These are phyloP conservation scores for Meredithiella fracta DNA, from an alignment of 2,329 filamentous ascomycete genomes.

Conservation along the genomic window DNA sequence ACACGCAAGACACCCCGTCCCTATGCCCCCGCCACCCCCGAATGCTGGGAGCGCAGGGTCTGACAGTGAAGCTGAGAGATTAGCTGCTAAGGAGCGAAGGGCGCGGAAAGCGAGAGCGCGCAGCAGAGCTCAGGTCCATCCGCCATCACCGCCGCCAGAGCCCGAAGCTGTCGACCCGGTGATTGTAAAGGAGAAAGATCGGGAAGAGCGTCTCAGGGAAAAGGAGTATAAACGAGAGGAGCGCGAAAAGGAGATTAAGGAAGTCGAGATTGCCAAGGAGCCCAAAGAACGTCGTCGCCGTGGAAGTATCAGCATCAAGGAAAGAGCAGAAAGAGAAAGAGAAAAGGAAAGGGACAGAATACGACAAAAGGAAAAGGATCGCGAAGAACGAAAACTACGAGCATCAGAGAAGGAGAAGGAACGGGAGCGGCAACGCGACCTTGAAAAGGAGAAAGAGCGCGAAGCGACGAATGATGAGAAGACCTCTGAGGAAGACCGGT, in stretches of 20 bases:
- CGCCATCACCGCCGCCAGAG: conserved; percentile 11
- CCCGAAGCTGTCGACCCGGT: conserved; percentile 3
- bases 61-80: conserved; percentile 8
- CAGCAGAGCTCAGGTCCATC: conserved; percentile 8
- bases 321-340: conserved; percentile 12
- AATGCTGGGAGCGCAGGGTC: background rate
- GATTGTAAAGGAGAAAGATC: conserved; percentile 5
- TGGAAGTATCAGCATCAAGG: conserved; percentile 11
- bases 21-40: conserved; percentile 2
- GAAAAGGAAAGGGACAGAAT: conserved; percentile 14
- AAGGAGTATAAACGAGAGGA: conserved; percentile 11
- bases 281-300: conserved; percentile 10
- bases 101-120: conserved; percentile 11
- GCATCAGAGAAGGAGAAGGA: conserved; percentile 6
- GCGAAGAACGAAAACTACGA: background rate
- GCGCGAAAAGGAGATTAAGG: conserved; percentile 11
- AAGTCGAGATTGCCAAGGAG: conserved; percentile 16
- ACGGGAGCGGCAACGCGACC: background rate
- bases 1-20: conserved; percentile 1
- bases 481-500: conserved; percentile 9
- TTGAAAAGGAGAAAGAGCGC: conserved; percentile 7
- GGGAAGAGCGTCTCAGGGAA: conserved; percentile 16
- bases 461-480: conserved; percentile 4
- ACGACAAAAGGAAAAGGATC: conserved; percentile 6
- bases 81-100: conserved; percentile 11